These are phyloP conservation scores for Tulasnella sp. DNA, from an alignment of 768 basidiomycete species.

Conservation along the genomic window DNA sequence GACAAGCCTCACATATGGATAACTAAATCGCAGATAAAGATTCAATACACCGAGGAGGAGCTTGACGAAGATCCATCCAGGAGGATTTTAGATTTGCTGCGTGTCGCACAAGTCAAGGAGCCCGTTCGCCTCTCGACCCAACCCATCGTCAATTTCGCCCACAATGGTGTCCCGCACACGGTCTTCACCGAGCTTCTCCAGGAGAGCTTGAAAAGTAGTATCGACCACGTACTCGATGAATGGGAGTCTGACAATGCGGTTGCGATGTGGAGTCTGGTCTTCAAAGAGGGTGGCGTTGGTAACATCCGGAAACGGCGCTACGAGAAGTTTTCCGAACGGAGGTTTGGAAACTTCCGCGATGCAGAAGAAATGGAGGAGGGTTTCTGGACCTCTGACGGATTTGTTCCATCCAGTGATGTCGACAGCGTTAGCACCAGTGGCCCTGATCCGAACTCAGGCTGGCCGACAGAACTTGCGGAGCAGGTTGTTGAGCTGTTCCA, in stretches of 20 bases:
- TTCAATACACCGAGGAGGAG: constrained; percentile 23
- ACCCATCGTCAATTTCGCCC: constrained; percentile 61
- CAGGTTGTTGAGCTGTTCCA: constrained; percentile 60
- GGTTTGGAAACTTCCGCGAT: too few relatives aligned
- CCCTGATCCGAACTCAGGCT: not conserved
- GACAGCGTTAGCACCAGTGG: not conserved
- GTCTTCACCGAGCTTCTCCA: constrained; percentile 56
- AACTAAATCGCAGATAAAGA: constrained; percentile 36
- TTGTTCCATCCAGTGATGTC: not conserved
- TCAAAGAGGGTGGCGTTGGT: too few relatives aligned
- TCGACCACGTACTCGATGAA: constrained; percentile 39
- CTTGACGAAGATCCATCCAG: constrained; percentile 19
- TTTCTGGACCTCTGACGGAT: too few relatives aligned
- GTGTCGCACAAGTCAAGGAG: constrained; percentile 15
- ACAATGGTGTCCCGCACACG: constrained; percentile 57
- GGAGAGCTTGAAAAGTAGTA: constrained; percentile 53
- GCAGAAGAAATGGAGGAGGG: too few relatives aligned
- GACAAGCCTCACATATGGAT: constrained; percentile 31
- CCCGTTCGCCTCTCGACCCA: constrained; percentile 52
- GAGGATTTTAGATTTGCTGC: constrained; percentile 32
- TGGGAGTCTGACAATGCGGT: too few relatives aligned
- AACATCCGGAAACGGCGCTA: too few relatives aligned
- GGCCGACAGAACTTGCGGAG: constrained; percentile 51
- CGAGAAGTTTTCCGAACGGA: too few relatives aligned
- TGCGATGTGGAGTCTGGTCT: too few relatives aligned